Conservation (phyloP, 2,329 filamentous ascomycete species). For the Penicillium sp. region DNA sequence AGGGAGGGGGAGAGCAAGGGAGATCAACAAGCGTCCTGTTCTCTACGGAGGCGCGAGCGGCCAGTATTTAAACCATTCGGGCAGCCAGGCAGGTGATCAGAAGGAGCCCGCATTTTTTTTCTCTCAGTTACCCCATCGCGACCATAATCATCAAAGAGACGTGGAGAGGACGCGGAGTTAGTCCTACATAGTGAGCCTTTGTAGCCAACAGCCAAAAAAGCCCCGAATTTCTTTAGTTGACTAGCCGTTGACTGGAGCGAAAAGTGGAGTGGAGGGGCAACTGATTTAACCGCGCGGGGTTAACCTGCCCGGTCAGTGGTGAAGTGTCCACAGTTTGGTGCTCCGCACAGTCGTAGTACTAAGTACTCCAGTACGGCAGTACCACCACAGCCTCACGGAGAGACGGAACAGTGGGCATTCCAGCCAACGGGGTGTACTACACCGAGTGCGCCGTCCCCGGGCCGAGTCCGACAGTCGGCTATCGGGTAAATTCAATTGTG, state of each 20-base stretch:
- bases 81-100: slow-evolving; percentile 4
- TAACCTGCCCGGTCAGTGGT: slow-evolving; percentile 8
- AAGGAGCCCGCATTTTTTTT: background rate
- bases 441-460: slow-evolving; percentile 8
- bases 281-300: slow-evolving; percentile 27
- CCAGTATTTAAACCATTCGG: slow-evolving; percentile 1
- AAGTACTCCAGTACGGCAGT: no score
- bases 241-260: slow-evolving; percentile 7
- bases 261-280: slow-evolving; percentile 25
- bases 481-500: slow-evolving; percentile 20
- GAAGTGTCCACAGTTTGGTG: no score
- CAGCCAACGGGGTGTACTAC: background rate
- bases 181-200: background rate
- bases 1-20: slow-evolving; percentile 9
- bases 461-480: slow-evolving; percentile 22
- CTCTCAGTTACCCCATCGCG: background rate
- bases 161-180: slow-evolving; percentile 5
- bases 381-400: no score
- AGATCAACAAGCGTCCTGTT: background rate
- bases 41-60: background rate
- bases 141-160: background rate
- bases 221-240: background rate
- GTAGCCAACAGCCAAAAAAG: background rate
- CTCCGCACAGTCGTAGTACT: no score
- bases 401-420: background rate